Conservation (phyloP, 495 filamentous ascomycete genomes). For the Terfezia claveryi region DNA sequence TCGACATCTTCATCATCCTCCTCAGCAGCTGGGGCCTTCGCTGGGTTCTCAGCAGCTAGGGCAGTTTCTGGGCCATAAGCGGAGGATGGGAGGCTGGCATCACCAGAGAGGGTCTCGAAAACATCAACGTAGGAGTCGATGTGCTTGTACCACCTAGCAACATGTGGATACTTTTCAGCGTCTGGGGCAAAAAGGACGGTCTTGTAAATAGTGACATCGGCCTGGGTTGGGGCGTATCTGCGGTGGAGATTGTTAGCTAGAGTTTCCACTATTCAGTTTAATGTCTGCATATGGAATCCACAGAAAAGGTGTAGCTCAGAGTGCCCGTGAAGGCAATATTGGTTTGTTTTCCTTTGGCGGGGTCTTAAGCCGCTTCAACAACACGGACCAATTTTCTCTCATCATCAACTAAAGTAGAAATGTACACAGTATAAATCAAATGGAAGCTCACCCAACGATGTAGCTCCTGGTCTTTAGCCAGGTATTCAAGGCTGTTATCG, state of each 20-base stretch:
- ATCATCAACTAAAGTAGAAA: constrained; percentile 33
- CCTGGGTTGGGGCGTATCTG: constrained; percentile 73
- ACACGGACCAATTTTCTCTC: constrained; percentile 95
- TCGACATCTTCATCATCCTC: constrained; percentile 67
- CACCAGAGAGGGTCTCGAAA: constrained; percentile 76
- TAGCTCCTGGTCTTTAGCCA: constrained; percentile 82
- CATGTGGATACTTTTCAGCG: constrained; percentile 72
- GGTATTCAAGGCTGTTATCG: constrained; percentile 61
- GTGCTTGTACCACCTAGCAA: constrained; percentile 96
- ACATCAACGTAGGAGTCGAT: constrained; percentile 75
- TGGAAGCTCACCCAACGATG: constrained; percentile 56
- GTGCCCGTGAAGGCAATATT: constrained; percentile 42
- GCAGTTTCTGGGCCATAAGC: constrained; percentile 71
- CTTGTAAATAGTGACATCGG: constrained; percentile 89
- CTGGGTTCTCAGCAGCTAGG: constrained; percentile 56
- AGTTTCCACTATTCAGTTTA: background rate
- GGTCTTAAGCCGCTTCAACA: constrained; percentile 97
- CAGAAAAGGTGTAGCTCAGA: constrained; percentile 39
- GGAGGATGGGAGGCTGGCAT: constrained; percentile 67
- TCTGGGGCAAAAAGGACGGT: constrained; percentile 61
- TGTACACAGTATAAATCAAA: constrained; percentile 6
- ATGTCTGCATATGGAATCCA: background rate
- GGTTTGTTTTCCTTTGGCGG: constrained; percentile 63
- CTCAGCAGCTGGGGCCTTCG: constrained; percentile 56
- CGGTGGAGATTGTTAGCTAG: constrained; percentile 19